Base-by-base conservation (phyloP, 2,329 filamentous ascomycete species). In the Pyricularia pennisetigena region DNA sequence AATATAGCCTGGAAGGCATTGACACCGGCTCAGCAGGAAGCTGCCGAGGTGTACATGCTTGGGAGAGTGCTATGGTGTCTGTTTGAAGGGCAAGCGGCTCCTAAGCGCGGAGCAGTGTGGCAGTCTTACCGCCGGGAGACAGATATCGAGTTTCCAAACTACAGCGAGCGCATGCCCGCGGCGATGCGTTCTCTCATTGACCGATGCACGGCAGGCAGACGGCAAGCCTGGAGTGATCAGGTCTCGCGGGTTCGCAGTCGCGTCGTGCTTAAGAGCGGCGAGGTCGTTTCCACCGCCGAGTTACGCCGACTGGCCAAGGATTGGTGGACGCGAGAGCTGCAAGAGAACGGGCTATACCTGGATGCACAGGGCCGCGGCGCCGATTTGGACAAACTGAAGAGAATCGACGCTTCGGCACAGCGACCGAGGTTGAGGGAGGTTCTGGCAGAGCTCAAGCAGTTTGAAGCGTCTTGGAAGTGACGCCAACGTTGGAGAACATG, bases 21-120 rank as follows among this genome's bases (percentile, higher is more conserved):
- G n/a, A 81, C 78, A 16, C 74, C 75, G 1, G 70, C 69, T 3
- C 86, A 88, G 71, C 83, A 85, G 71, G 86, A 88, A 72, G 79
- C 82, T 0, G 85, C 85, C 24, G 83, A 86, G 74, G 85, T 87
- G 1, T 88, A 87, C 75, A 87, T 88, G 85, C 81, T 88, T 20
- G 86, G 85, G 6, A 81, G 86, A 57, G 79, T 87, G 29, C 77
- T 88, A 64, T 88, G 86, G 85, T 88, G 86, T 73, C 82, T 88
- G 20, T 88, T 88, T 68, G 86, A 88, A 73, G 85, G 84, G 24
- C 82, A 83, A 72, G 84, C 83, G 69, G 85, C 85, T 2, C 85
- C 86, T 1, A 84, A 88, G 72, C 80, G 80, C 70, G 82, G 82
- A 2, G 82, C 84, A 3, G 80, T 86, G 14, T 88, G 86, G 86